These are phyloP conservation scores for Stephanocyclus meneghinianus DNA, from an alignment of 352 stramenopile genomes.

Conservation along the genomic window DNA sequence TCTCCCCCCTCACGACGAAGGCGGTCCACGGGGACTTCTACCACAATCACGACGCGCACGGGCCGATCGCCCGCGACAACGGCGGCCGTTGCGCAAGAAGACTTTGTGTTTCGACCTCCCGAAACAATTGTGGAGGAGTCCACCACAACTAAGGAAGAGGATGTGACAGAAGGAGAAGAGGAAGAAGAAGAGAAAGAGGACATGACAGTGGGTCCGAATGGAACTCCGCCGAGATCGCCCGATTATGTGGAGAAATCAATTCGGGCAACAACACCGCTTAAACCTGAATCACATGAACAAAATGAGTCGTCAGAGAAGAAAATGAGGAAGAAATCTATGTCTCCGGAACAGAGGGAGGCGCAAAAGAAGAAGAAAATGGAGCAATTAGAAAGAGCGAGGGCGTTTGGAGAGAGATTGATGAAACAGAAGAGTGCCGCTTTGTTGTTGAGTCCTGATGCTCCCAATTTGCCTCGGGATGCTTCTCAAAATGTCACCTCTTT, in stretches of 20 bases:
- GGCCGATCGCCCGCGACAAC: not conserved
- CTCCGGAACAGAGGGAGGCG: not conserved
- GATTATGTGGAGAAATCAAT: not conserved
- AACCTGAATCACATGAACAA: not conserved
- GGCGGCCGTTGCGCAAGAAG: not conserved
- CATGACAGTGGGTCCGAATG: not conserved
- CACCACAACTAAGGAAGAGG: not conserved
- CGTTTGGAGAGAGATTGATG: not conserved
- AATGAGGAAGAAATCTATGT: not conserved
- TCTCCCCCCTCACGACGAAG: not conserved
- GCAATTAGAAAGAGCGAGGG: not conserved
- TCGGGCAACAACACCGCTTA: not conserved
- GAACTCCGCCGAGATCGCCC: not conserved
- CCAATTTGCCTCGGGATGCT: not conserved
- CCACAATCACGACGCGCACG: too few species aligned
- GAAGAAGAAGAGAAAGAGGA: not conserved
- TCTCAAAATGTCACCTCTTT: not conserved
- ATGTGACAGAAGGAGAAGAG: not conserved
- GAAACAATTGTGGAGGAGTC: not conserved
- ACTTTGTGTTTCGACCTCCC: conserved; percentile 1
- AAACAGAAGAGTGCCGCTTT: not conserved
- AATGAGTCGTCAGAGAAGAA: not conserved
- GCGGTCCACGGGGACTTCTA: not conserved
- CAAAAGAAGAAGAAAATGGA: not conserved
- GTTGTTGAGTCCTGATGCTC: not conserved